Evolutionary conservation across 192 early-diverging fungal genomes (phyloP), one percentile per base, ranked within the genome.

Genomic region (Coemansia sp.): DNA sequence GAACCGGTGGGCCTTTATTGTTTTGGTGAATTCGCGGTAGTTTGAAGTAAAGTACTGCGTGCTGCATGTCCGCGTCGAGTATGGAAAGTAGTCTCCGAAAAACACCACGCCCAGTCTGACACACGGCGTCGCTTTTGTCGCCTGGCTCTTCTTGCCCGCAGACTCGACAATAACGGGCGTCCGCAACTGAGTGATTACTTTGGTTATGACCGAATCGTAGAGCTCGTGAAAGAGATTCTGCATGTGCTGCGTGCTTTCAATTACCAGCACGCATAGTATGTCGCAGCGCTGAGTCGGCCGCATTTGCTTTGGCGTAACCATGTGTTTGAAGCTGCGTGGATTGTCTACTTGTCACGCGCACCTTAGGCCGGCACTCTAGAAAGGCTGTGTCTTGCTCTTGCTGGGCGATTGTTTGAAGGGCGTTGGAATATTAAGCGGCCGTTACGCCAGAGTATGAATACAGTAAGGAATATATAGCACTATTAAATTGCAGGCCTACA

Each of bases 1-100:
- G 55, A 76, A 76, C 40, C 51, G 47, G 44, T 76, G 72, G 7
- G 58, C 62, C 46, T 76, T 76, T 13, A 76, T 44, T 9, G 53
- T 69, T 29, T 76, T 76, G 22, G 65, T 33, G 24, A 76, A 76
- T 51, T 69, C 63, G 57, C 72, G 72, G 55, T 69, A 76, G 51
- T 76, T 76, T 17, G 72, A 76, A 10, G 67, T 76, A 38, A 76
- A 76, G 58, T 69, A 76, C 58, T 76, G 67, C 8, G 66, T 68
- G 53, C 62, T 66, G 50, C 61, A 64, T 9, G 67, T 58, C 8
- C 52, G 65, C 36, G 61, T 64, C 14, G 72, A 69, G 54, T 68
- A 69, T 19, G 72, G 72, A n/a, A 45, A 68, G 47, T 76, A 76
- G 54, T 76, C 72, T 33, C 72, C 72, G 32, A 64, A 76, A 44